A percentile compares a stretch with the other conserved stretches of the same genome.
phyloP scores from a whole-genome alignment of 1,139 yeast species.

The Saccharomyces hybrid region DNA sequence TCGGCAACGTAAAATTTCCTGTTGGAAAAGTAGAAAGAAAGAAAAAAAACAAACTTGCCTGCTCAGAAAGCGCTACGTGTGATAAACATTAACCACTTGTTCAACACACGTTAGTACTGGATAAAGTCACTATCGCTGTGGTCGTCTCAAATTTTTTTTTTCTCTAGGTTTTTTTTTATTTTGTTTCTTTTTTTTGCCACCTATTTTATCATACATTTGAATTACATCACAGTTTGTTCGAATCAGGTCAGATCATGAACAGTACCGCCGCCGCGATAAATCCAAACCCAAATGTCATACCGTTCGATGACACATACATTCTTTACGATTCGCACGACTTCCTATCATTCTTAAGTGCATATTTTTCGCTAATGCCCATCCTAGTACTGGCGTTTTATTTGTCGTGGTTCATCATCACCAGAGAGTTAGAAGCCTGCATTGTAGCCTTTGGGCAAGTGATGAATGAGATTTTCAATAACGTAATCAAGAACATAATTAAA shows the following conservation, averaged over 20 bases:
- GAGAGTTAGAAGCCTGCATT: constrained; percentile 81
- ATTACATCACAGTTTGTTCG: constrained; percentile 25
- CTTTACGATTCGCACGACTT: constrained; percentile 64
- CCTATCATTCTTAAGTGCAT: constrained; percentile 56
- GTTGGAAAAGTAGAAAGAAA: neutral
- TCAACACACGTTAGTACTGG: neutral
- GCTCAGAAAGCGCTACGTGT: neutral
- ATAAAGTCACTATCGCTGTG: neutral
- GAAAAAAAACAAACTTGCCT: neutral
- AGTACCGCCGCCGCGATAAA: neutral
- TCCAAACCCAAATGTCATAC: constrained; percentile 26
- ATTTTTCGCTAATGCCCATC: constrained; percentile 77
- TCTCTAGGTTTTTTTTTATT: neutral
- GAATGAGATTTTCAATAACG: constrained; percentile 65
- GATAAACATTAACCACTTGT: neutral
- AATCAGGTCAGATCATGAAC: neutral
- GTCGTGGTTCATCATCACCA: constrained; percentile 71
- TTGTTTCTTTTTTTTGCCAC: neutral
- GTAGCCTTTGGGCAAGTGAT: constrained; percentile 80
- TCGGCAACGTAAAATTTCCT: neutral
- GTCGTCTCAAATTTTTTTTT: neutral
- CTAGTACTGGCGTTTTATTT: constrained; percentile 71
- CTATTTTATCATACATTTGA: neutral
- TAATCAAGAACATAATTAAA: constrained; percentile 54
- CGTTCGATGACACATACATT: constrained; percentile 61